These are phyloP conservation scores for Oryza meyeriana DNA, from an alignment of 176 grass and related monocot species.

Conservation along the genomic window DNA sequence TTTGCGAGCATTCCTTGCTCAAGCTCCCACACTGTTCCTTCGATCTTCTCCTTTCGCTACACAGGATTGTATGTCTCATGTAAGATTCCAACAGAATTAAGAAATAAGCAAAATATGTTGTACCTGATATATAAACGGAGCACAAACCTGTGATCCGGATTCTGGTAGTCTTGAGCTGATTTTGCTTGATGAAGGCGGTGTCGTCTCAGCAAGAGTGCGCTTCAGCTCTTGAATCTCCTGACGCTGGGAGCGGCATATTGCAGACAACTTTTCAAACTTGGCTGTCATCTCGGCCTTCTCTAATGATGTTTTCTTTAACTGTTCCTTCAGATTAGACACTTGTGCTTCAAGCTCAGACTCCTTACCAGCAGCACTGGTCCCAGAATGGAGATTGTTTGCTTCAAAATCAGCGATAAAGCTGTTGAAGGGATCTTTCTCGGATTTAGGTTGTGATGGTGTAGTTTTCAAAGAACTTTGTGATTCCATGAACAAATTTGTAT, in stretches of 20 bases:
- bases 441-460: conserved; percentile 32
- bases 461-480: conserved; percentile 41
- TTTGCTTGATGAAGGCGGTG: conserved; percentile 35
- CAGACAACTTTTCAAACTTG: conserved; percentile 73
- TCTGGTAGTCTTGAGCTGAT: conserved; percentile 41
- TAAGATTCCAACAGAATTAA: conserved; percentile 33
- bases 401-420: conserved; percentile 70
- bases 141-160: conserved; percentile 39
- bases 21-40: conserved; percentile 74
- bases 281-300: conserved; percentile 77
- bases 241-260: conserved; percentile 73
- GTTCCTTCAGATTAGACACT: conserved; percentile 63
- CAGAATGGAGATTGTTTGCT: conserved; percentile 42
- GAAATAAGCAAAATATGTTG: not conserved
- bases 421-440: conserved; percentile 47
- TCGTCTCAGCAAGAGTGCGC: conserved; percentile 45
- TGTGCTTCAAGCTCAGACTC: conserved; percentile 53
- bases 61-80: conserved; percentile 21
- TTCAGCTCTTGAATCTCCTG: conserved; percentile 86
- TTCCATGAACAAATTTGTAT: conserved; percentile 43
- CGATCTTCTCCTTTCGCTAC: conserved; percentile 65
- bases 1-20: conserved; percentile 53
- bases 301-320: conserved; percentile 64
- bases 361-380: conserved; percentile 20
- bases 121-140: not conserved